Evolutionary conservation across 2,329 filamentous ascomycete species (phyloP).

Genomic region (Ascomycota sp.): DNA sequence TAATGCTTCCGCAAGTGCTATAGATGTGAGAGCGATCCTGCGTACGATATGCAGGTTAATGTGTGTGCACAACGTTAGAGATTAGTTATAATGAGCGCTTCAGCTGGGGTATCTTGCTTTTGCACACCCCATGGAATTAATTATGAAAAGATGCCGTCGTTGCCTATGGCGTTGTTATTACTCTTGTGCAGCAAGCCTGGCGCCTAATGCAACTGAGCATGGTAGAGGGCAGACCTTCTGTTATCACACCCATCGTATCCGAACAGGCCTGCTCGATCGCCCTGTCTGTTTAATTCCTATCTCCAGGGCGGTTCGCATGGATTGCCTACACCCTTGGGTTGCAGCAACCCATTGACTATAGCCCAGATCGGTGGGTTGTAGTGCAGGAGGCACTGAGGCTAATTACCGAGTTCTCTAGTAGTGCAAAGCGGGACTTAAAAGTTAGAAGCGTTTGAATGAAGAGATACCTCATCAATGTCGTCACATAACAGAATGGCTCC

Average conservation of each 20-base stretch:
- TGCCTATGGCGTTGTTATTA: constrained; percentile 18
- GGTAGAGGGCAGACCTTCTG: constrained; percentile 47
- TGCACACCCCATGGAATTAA: no score
- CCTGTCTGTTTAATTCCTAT: constrained; percentile 36
- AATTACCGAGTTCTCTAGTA: constrained; percentile 21
- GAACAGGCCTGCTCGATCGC: constrained; percentile 29
- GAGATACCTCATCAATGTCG: neutral
- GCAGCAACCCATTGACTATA: constrained; percentile 12
- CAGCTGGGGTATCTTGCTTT: no score
- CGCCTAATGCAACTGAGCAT: constrained; percentile 43
- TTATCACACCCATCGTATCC: constrained; percentile 44
- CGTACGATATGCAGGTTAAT: no score
- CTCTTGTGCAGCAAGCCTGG: constrained; percentile 18
- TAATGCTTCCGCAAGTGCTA: no score
- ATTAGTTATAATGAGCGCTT: no score
- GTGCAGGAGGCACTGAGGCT: constrained; percentile 1
- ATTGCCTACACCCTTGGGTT: constrained; percentile 34
- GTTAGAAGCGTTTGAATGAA: neutral
- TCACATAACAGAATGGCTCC: neutral
- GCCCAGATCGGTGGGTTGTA: constrained; percentile 1
- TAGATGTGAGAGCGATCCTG: no score
- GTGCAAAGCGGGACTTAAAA: no score
- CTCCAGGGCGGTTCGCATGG: constrained; percentile 21
- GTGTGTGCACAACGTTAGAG: no score
- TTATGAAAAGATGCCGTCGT: constrained; percentile 18